These are phyloP conservation scores for Metschnikowia shivogae DNA, from an alignment of 805 yeast genomes.

Conservation along the genomic window DNA sequence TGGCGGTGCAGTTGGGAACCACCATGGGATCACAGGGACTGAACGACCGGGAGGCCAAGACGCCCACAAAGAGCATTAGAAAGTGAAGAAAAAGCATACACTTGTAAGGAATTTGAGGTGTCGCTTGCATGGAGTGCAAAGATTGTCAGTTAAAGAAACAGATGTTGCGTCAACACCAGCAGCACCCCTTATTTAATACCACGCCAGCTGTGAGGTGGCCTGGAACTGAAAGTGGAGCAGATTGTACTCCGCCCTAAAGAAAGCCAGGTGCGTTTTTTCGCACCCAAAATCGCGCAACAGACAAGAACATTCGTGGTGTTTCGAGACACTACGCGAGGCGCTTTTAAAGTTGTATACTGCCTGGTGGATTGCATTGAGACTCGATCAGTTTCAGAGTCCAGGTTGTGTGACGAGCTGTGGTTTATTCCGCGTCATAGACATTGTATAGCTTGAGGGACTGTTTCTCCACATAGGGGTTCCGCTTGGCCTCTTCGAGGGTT, in stretches of 20 bases:
- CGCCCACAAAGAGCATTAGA: neutral
- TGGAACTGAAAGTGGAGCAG: neutral
- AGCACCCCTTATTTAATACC: neutral
- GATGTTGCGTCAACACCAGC: no score
- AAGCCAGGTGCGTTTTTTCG: neutral
- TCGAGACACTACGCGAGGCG: no score
- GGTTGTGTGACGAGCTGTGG: no score
- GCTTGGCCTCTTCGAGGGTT: conserved; percentile 16
- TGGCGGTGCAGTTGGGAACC: conserved; percentile 23
- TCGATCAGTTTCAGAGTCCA: no score
- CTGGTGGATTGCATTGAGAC: no score
- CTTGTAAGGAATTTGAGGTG: neutral
- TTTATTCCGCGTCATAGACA: conserved; percentile 5
- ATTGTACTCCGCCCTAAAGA: neutral
- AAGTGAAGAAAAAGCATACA: neutral
- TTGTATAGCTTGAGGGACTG: conserved; percentile 10
- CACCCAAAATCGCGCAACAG: neutral
- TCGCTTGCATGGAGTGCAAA: neutral
- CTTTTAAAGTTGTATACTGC: no score
- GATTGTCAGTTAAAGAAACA: no score
- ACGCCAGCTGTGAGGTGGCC: neutral
- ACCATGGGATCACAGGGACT: conserved; percentile 26
- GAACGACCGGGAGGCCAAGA: neutral
- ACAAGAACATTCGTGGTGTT: neutral
- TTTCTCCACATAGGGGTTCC: conserved; percentile 11